Base-by-base conservation (phyloP, 1,139 yeast species). In the Petasospora fabianii region DNA sequence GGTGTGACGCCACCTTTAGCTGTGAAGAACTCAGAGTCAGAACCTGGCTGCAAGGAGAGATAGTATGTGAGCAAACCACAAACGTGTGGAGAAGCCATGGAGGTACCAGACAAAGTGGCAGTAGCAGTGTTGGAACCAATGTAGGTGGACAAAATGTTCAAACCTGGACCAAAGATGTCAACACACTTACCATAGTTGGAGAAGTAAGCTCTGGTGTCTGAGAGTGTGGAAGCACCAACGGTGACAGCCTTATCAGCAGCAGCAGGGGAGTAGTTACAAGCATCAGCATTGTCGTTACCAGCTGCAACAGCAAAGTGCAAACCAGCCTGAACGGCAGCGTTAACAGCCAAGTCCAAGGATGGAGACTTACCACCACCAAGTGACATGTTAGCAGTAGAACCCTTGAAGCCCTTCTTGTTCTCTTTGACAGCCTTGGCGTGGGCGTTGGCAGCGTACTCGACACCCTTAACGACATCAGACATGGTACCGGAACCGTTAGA, bases 11-110 rank as follows among this genome's bases (percentile, higher is more conserved):
- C 74, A 42, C 76, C 71, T 41, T 81, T 73, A 36, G 76, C 70
- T 48, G 75, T 68, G 59, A 73, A 75, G 58, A 69, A 86, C 62
- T 80, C 85, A 33, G 96, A 87, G 47, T 75, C 83, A 22, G 84
- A 65, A 39, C 79, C 84, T 52, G 98, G 98, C 68, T 86, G 94
- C 64, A 92, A 79, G 17, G 97, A 86, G 55, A 92, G 71, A 68
- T 78, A 90, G 75, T 92, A 92, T 5, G 97, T 69, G 59, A 83
- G 72, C 62, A 92, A 74, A 53, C 98, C 98, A 47, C 88, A 84
- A 61, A 92, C 84, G 62, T 92, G 97, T 39, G 98, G 98, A 33
- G 97, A 86, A 26, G 98, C 98, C 98, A 92, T 92, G 16, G 98
- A 92, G 16, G 98, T 92, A 68, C 98, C 98, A 29, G 97, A 87